Conservation (phyloP, 345 rosid species). For the Raphanus raphanistrum region DNA sequence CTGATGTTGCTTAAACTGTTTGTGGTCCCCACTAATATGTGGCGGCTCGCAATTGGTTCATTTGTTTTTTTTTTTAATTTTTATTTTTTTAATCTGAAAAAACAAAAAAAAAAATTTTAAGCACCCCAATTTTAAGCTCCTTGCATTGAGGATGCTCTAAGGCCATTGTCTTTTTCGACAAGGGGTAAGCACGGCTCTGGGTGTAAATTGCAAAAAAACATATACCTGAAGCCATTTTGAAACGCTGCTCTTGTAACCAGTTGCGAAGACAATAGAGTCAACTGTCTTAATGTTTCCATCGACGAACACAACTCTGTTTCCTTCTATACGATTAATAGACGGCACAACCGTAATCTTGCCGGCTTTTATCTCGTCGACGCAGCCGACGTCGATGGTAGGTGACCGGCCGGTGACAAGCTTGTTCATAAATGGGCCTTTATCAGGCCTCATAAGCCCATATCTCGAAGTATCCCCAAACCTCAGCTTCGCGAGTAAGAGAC, state of each 20-base stretch:
- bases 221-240: constrained; percentile 56
- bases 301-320: constrained; percentile 34
- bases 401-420: constrained; percentile 45
- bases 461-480: constrained; percentile 29
- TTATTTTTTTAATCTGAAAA: too few relatives aligned
- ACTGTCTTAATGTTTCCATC: constrained; percentile 26
- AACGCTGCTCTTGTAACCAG: constrained; percentile 58
- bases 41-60: too few relatives aligned
- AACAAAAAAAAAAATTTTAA: too few relatives aligned
- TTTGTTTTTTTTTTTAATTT: too few relatives aligned
- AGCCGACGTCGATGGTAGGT: constrained; percentile 60
- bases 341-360: constrained; percentile 50
- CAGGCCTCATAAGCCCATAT: constrained; percentile 51
- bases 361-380: constrained; percentile 35
- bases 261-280: constrained; percentile 60
- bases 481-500: constrained; percentile 20
- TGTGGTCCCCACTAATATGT: too few relatives aligned
- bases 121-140: too few relatives aligned
- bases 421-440: constrained; percentile 43
- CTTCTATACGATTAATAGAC: constrained; percentile 36
- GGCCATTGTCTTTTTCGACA: too few relatives aligned
- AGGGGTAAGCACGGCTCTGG: too few relatives aligned
- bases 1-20: too few relatives aligned
- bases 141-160: too few relatives aligned
- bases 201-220: not conserved